phyloP scores from a whole-genome alignment of 805 yeast species.

The Phaffomyces antillensis region DNA sequence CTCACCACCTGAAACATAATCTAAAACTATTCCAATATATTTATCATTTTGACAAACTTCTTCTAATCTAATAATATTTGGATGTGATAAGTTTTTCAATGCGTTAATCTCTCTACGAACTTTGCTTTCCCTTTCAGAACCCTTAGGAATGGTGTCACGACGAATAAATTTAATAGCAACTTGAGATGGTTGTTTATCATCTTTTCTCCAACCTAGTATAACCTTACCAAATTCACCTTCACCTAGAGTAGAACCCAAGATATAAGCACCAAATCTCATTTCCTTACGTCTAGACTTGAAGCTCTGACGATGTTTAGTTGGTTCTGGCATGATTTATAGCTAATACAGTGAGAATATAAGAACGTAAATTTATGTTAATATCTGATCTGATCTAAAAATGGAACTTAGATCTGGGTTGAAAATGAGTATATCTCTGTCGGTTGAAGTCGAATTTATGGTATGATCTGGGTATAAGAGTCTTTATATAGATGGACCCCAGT shows the following conservation, averaged over 20 bases:
- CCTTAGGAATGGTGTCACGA: slow-evolving; percentile 81
- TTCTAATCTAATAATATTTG: slow-evolving; percentile 85
- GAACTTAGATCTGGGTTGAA: too few relatives aligned
- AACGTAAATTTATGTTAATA: neutral
- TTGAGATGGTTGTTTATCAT: slow-evolving; percentile 59
- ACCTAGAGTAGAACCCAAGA: slow-evolving; percentile 88
- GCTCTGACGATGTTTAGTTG: slow-evolving; percentile 20
- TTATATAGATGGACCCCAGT: too few relatives aligned
- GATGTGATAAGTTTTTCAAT: slow-evolving; percentile 77
- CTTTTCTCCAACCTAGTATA: slow-evolving; percentile 91
- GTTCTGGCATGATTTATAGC: neutral
- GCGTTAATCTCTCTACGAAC: slow-evolving; percentile 93
- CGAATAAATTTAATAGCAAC: slow-evolving; percentile 92
- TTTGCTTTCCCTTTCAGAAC: slow-evolving; percentile 79
- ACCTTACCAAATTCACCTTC: slow-evolving; percentile 99
- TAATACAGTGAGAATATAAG: neutral
- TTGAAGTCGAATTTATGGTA: too few relatives aligned
- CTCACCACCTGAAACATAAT: slow-evolving; percentile 97
- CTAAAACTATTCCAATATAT: slow-evolving; percentile 93
- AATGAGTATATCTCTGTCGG: too few relatives aligned
- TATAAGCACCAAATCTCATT: slow-evolving; percentile 82
- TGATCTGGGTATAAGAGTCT: too few relatives aligned
- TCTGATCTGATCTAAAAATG: too few relatives aligned
- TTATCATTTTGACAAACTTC: slow-evolving; percentile 92
- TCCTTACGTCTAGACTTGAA: slow-evolving; percentile 40